Evolutionary conservation across 73 alveolate species (phyloP).

Genomic region (Paramecium caudatum): DNA sequence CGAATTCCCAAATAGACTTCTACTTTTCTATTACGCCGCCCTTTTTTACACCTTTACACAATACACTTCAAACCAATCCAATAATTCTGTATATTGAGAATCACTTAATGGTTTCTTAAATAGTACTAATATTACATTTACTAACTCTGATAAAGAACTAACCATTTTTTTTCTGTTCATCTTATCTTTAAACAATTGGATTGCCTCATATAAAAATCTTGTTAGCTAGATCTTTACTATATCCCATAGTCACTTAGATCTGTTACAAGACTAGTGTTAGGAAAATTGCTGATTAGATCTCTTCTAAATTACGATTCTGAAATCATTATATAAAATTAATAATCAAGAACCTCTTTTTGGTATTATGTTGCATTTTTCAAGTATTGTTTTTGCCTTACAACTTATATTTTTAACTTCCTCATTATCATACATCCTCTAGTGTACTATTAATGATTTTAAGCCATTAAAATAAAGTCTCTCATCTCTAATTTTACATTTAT

Average conservation of each 20-base stretch:
- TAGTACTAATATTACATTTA: background rate
- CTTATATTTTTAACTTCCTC: background rate
- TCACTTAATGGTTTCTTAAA: slow-evolving; percentile 33
- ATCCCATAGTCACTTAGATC: slow-evolving; percentile 59
- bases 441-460: background rate
- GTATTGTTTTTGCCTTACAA: background rate
- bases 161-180: slow-evolving; percentile 48
- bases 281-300: background rate
- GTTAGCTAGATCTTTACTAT: slow-evolving; percentile 57
- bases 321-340: slow-evolving; percentile 6
- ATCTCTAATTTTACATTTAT: background rate
- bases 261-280: background rate
- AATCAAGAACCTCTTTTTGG: background rate
- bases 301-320: slow-evolving; percentile 47
- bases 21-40: background rate
- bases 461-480: slow-evolving; percentile 33
- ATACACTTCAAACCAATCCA: slow-evolving; percentile 52
- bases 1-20: slow-evolving; percentile 16
- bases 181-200: slow-evolving; percentile 35
- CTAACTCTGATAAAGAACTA: slow-evolving; percentile 1
- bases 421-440: slow-evolving; percentile 9
- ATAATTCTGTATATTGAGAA: background rate
- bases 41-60: background rate
- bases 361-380: slow-evolving; percentile 10
- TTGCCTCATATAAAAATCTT: slow-evolving; percentile 41